Evolutionary conservation across 1,284 basidiomycete species (phyloP), one percentile per base, ranked within the genome.

Genomic region (Sparassis latifolia): DNA sequence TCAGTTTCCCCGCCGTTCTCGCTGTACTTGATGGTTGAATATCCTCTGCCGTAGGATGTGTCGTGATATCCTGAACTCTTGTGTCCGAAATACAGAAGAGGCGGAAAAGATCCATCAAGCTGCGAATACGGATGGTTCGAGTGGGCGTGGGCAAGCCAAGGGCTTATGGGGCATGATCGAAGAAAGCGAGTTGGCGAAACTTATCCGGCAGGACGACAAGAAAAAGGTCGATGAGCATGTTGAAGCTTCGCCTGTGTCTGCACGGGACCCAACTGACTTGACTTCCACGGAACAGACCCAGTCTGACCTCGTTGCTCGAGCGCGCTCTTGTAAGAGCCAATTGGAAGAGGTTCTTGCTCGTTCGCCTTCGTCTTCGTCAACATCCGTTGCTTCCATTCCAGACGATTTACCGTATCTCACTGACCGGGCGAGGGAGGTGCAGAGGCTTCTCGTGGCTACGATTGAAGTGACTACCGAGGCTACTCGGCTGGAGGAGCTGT

Each of bases 51-150:
- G 9, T 52, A 84, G 82, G 52, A 80, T 87, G 74, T 89, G 87
- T 59, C 72, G 86, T 12, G 86, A 90, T 51, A 90, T 90, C 45
- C 65, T 90, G 55, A 84, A 84, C 58, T 82, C 84, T 12, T 98
- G 95, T 66, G 82, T 97, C 9, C 76, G 95, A 52, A 97, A 97
- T 60, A 97, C 92, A 0, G 92, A 97, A 65, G 83, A 84, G 55
- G 87, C 86, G 0, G 84, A 86, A 60, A 72, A 71, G 50, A 69
- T 59, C 12, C 65, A 75, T 4, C 73, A 73, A 50, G 57, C 58
- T 7, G 51, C 66, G 5, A 62, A 59, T 38, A 48, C 56, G n/a
- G 58, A 50, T 35, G 59, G 60, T 49, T 54, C 52, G 29, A 67
- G 66, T 40, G 71, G 72, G 2, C 66, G 70, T 33, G 73, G 73